A percentile compares a stretch with the other conserved stretches of the same genome.
These are phyloP conservation scores for Kodamaea nitidulidarum DNA, from an alignment of 805 yeast species.

Conservation along the genomic window DNA sequence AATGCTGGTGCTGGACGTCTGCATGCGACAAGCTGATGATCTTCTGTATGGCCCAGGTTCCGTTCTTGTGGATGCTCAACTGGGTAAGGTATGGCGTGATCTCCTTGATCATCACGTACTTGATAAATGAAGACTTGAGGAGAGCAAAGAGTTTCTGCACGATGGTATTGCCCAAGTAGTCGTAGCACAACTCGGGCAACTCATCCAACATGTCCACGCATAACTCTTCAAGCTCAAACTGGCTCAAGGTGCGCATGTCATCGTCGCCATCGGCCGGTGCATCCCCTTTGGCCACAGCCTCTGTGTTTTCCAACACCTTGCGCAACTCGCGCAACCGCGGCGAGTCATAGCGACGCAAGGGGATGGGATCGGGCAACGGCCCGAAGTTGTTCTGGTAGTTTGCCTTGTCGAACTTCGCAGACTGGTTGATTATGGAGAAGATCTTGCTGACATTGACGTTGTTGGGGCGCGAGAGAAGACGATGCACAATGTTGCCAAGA, in stretches of 20 bases:
- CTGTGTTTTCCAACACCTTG: conserved; percentile 46
- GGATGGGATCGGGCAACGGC: conserved; percentile 69
- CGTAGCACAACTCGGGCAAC: conserved; percentile 85
- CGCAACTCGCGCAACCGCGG: conserved; percentile 85
- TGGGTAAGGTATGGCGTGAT: conserved; percentile 80
- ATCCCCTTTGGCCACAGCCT: conserved; percentile 13
- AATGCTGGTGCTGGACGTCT: conserved; percentile 42
- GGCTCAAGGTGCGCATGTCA: conserved; percentile 26
- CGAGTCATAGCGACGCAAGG: conserved; percentile 75
- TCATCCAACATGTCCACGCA: conserved; percentile 83
- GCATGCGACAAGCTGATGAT: conserved; percentile 68
- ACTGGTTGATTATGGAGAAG: conserved; percentile 39
- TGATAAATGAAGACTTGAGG: conserved; percentile 60
- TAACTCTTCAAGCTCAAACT: conserved; percentile 70
- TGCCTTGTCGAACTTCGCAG: conserved; percentile 36
- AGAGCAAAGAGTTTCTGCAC: conserved; percentile 84
- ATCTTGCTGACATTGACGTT: conserved; percentile 36
- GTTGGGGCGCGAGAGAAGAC: conserved; percentile 16
- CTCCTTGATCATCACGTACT: conserved; percentile 74
- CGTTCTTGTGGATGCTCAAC: conserved; percentile 93
- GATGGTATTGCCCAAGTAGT: conserved; percentile 92
- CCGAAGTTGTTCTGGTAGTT: conserved; percentile 58
- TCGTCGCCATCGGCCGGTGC: conserved; percentile 6
- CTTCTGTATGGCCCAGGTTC: conserved; percentile 99
- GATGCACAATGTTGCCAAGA: conserved; percentile 17